Conservation (phyloP, 257 asterid species). For the Ajuga chamaepitys region DNA sequence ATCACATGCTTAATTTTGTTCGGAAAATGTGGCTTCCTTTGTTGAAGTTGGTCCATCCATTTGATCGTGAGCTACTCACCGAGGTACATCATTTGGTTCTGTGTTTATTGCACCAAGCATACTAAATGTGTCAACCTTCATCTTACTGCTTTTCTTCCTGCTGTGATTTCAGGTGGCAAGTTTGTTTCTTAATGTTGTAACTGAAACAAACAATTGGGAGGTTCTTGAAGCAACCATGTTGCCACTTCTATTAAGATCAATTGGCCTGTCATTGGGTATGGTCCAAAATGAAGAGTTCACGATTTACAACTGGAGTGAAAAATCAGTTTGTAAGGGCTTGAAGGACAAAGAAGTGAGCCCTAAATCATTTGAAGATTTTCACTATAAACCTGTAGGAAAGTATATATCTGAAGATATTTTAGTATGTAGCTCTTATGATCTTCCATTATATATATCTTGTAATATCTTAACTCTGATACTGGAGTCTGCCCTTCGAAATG, state of each 20-base stretch:
- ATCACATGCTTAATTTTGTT: constrained; percentile 42
- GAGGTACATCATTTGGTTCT: constrained; percentile 44
- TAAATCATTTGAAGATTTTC: constrained; percentile 22
- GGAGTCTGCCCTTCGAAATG: constrained; percentile 46
- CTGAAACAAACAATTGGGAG: constrained; percentile 63
- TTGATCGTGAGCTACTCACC: constrained; percentile 46
- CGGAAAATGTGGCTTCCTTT: constrained; percentile 61
- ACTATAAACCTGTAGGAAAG: constrained; percentile 19
- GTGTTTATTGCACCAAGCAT: background rate
- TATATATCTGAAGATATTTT: constrained; percentile 18
- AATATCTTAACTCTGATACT: constrained; percentile 48
- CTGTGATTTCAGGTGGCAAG: constrained; percentile 48
- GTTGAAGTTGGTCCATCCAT: constrained; percentile 45
- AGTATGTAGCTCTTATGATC: constrained; percentile 30
- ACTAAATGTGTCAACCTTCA: constrained; percentile 7
- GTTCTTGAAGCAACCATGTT: constrained; percentile 57
- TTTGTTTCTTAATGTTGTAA: constrained; percentile 53
- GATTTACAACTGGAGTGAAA: constrained; percentile 44
- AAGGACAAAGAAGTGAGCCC: constrained; percentile 21
- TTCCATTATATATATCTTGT: constrained; percentile 57
- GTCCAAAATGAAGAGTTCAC: constrained; percentile 43
- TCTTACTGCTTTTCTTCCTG: background rate
- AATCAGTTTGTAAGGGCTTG: constrained; percentile 20
- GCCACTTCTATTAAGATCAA: constrained; percentile 67
- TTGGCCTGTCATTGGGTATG: constrained; percentile 67